Evolutionary conservation across 2,329 filamentous ascomycete genomes (phyloP).

Genomic region (Graphiopsis chlorocephala): DNA sequence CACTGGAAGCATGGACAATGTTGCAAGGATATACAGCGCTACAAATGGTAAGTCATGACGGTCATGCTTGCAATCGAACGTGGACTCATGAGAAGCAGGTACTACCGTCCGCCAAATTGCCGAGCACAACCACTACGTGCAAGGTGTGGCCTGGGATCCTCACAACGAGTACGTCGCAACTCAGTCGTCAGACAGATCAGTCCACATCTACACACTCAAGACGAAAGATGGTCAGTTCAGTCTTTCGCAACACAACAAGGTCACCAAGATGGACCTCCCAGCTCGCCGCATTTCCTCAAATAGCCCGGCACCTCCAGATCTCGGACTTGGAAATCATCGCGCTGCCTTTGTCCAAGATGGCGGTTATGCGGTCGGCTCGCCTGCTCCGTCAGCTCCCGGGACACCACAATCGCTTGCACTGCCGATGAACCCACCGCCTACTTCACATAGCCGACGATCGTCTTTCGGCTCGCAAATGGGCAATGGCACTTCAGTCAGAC

Average conservation of each 20-base stretch:
- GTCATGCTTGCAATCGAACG: not conserved
- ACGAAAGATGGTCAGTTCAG: constrained; percentile 96
- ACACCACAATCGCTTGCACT: constrained; percentile 86
- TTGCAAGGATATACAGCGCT: constrained; percentile 94
- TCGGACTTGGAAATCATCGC: constrained; percentile 51
- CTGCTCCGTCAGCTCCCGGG: constrained; percentile 84
- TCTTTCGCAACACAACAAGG: constrained; percentile 71
- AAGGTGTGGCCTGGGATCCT: constrained; percentile 97
- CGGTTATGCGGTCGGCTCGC: constrained; percentile 67
- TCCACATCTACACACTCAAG: constrained; percentile 94
- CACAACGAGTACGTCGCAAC: constrained; percentile 97
- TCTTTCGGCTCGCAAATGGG: constrained; percentile 71
- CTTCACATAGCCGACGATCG: constrained; percentile 89
- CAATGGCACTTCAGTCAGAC: constrained; percentile 68
- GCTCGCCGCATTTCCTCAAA: constrained; percentile 83
- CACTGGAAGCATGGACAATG: constrained; percentile 98
- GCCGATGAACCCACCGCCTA: constrained; percentile 93
- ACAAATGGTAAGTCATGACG: constrained; percentile 64
- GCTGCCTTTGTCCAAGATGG: constrained; percentile 60
- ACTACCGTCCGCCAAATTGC: constrained; percentile 85
- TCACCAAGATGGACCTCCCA: constrained; percentile 92
- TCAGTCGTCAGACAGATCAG: constrained; percentile 94
- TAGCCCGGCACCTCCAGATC: constrained; percentile 87
- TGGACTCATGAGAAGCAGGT: constrained; percentile 40
- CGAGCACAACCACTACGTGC: constrained; percentile 96